Percentiles rank a stretch among this genome's conserved stretches.
These are phyloP conservation scores for Pichia sp. DNA, from an alignment of 1,139 yeast species.

Conservation along the genomic window DNA sequence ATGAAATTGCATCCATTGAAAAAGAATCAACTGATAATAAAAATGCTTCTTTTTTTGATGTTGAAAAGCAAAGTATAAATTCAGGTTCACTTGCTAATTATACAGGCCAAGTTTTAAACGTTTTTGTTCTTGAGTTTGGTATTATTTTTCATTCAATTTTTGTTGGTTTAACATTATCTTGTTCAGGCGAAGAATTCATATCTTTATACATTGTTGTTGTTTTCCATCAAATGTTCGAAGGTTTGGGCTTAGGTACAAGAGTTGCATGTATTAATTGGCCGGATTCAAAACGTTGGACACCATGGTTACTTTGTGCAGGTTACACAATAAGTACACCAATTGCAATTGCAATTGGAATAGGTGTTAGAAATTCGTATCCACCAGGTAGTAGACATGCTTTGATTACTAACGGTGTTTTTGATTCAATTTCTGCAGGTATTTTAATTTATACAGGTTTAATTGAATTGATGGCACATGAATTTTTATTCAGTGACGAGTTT, in stretches of 20 bases:
- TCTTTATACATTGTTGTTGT: constrained; percentile 76
- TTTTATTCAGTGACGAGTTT: constrained; percentile 61
- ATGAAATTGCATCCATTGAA: constrained; percentile 28
- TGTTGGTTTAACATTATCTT: constrained; percentile 46
- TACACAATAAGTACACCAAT: constrained; percentile 77
- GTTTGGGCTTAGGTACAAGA: constrained; percentile 84
- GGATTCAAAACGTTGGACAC: constrained; percentile 24
- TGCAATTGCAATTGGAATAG: constrained; percentile 79
- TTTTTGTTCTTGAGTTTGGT: constrained; percentile 50
- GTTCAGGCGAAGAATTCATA: constrained; percentile 61
- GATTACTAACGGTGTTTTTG: constrained; percentile 73
- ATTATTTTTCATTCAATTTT: constrained; percentile 51
- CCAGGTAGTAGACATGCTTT: constrained; percentile 53
- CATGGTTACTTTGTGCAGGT: constrained; percentile 22
- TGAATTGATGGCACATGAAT: constrained; percentile 86
- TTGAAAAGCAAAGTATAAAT: constrained; percentile 8
- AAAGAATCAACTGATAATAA: not conserved
- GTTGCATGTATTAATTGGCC: constrained; percentile 73
- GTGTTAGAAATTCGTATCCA: constrained; percentile 62
- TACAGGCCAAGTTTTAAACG: constrained; percentile 41
- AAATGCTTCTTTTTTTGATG: not conserved
- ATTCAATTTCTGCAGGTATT: constrained; percentile 80
- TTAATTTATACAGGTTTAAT: constrained; percentile 79
- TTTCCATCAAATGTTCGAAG: constrained; percentile 91
- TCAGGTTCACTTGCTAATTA: constrained; percentile 22